Evolutionary conservation across 202 grass and related monocot genomes (phyloP).

Genomic region (Cymbopogon flexuosus): DNA sequence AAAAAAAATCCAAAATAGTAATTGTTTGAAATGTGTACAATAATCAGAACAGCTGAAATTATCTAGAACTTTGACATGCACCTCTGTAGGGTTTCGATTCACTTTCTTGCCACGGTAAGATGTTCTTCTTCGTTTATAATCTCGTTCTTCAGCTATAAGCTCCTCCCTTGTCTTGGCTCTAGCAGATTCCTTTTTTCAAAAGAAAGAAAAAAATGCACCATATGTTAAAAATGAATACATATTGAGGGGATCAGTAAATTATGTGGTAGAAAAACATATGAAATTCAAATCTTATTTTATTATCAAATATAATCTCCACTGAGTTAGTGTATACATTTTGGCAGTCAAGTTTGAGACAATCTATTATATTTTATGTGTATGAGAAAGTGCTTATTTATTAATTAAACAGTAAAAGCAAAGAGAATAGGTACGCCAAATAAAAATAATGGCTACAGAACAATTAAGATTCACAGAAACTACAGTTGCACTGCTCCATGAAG

Average conservation of each 20-base stretch:
- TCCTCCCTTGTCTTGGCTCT: constrained; percentile 80
- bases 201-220: not conserved
- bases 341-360: constrained; percentile 12
- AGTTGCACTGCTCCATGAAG: constrained; percentile 3
- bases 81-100: constrained; percentile 82
- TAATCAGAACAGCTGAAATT: constrained; percentile 18
- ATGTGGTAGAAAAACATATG: not conserved
- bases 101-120: constrained; percentile 96
- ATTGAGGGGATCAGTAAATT: constrained; percentile 2
- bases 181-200: constrained; percentile 57
- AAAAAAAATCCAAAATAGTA: not conserved
- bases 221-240: not conserved
- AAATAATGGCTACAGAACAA: constrained; percentile 1
- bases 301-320: not conserved
- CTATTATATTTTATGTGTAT: constrained; percentile 6
- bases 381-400: constrained; percentile 2
- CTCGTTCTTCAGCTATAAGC: constrained; percentile 93
- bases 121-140: constrained; percentile 93
- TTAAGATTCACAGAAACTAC: constrained; percentile 27
- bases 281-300: constrained; percentile 11
- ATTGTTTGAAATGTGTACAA: not conserved
- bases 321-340: constrained; percentile 8
- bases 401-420: constrained; percentile 29
- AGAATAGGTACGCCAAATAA: not conserved
- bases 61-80: constrained; percentile 17